Evolutionary conservation across 805 yeast species (phyloP).

Genomic region (Cyberlindnera maritima): DNA sequence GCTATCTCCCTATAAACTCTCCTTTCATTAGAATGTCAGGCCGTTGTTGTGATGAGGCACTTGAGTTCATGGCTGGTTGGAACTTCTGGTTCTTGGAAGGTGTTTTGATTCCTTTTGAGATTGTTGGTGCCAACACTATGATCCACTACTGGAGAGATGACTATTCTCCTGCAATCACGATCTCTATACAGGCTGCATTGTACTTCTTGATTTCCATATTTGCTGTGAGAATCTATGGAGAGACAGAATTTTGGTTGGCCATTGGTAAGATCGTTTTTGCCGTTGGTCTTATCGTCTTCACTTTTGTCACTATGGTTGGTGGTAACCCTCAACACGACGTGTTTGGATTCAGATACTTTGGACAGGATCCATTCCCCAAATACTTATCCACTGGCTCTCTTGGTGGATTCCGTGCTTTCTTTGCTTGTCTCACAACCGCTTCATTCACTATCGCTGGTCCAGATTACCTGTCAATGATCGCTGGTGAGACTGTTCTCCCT

Average conservation of each 20-base stretch:
- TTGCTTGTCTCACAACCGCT: conserved; percentile 67
- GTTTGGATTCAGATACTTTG: conserved; percentile 53
- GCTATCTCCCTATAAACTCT: conserved; percentile 71
- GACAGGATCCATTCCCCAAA: conserved; percentile 53
- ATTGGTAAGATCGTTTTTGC: conserved; percentile 72
- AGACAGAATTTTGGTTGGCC: conserved; percentile 76
- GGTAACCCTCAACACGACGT: conserved; percentile 75
- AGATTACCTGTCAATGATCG: conserved; percentile 80
- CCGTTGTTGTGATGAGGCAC: conserved; percentile 70
- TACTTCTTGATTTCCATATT: conserved; percentile 65
- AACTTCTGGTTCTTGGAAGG: conserved; percentile 76
- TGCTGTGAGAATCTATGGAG: conserved; percentile 78
- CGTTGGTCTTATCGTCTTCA: conserved; percentile 70
- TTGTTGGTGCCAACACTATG: conserved; percentile 75
- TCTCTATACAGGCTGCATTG: conserved; percentile 60
- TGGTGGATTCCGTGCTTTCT: conserved; percentile 72
- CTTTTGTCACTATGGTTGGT: conserved; percentile 81
- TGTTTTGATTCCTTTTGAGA: conserved; percentile 78
- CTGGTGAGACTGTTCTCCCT: conserved; percentile 77
- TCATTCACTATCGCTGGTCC: conserved; percentile 84
- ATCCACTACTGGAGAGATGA: conserved; percentile 81
- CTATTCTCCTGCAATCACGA: conserved; percentile 67
- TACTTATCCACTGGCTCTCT: conserved; percentile 51
- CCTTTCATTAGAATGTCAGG: conserved; percentile 77
- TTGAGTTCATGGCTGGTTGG: conserved; percentile 77